Evolutionary conservation across 1,284 basidiomycete species (phyloP).

Genomic region (Papiliotrema laurentii): DNA sequence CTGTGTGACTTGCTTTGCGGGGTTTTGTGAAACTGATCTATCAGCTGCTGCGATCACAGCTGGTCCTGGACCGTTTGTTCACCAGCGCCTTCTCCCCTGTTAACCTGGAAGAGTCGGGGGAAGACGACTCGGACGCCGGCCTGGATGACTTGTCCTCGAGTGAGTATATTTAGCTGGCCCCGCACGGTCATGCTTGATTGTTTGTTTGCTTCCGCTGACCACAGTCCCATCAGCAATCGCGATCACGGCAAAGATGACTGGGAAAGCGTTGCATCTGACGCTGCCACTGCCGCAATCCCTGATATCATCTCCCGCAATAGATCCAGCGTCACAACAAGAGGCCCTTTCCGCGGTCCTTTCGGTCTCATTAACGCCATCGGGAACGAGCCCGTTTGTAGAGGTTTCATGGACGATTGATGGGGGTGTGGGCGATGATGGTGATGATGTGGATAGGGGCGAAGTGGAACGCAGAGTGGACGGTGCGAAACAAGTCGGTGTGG

Average conservation of each 20-base stretch:
- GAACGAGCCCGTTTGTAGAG: background rate
- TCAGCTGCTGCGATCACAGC: slow-evolving; percentile 21
- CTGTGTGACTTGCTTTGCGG: background rate
- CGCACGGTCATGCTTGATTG: no score
- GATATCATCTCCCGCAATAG: no score
- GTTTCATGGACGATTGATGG: no score
- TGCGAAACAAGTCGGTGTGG: background rate
- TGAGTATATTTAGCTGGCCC: background rate
- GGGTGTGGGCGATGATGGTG: no score
- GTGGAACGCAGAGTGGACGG: background rate
- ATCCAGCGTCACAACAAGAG: no score
- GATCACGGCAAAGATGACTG: background rate
- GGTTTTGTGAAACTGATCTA: background rate
- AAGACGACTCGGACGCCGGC: slow-evolving; percentile 7
- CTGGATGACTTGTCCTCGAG: slow-evolving; percentile 8
- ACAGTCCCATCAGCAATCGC: background rate
- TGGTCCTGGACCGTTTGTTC: slow-evolving; percentile 30
- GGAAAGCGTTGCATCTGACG: background rate
- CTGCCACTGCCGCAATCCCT: background rate
- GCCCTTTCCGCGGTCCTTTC: background rate
- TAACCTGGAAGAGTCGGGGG: background rate
- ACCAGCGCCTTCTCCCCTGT: slow-evolving; percentile 12
- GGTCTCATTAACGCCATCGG: background rate
- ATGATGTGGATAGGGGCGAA: background rate
- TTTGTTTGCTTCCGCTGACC: background rate